Conservation (phyloP, 108 stramenopile genomes). For the Pseudonitzschia multiseries region DNA sequence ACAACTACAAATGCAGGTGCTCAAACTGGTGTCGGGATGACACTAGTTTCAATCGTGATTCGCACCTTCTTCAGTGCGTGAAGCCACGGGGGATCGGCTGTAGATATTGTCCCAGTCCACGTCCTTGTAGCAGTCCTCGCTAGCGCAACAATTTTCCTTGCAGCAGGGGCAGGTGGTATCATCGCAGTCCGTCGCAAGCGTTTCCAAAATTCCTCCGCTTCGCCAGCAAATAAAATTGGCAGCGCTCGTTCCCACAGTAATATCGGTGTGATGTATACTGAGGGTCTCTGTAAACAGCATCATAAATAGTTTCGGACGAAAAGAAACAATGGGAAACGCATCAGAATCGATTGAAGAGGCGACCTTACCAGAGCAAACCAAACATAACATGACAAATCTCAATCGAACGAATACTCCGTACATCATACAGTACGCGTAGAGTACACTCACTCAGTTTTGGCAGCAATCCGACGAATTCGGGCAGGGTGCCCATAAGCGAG, state of each 20-base stretch:
- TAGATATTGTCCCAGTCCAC: constrained; percentile 9
- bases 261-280: constrained; percentile 29
- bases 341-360: not conserved
- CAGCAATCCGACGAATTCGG: constrained; percentile 3
- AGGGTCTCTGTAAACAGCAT: constrained; percentile 13
- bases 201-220: not conserved
- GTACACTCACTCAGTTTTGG: constrained; percentile 9
- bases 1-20: too few species aligned
- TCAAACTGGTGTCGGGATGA: too few species aligned
- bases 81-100: not conserved
- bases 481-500: constrained; percentile 20
- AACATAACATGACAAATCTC: too few species aligned
- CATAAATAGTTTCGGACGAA: not conserved
- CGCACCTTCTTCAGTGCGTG: not conserved
- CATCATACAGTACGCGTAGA: too few species aligned
- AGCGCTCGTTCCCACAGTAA: constrained; percentile 19
- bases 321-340: not conserved
- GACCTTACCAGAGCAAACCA: too few species aligned
- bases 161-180: constrained; percentile 17
- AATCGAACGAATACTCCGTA: too few species aligned
- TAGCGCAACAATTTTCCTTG: constrained; percentile 41
- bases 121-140: constrained; percentile 30
- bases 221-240: constrained; percentile 20
- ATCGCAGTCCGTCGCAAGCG: constrained; percentile 39
- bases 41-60: not conserved